Percentiles rank a stretch among this genome's conserved stretches.
phyloP scores from a whole-genome alignment of 306 rosid species.

The Cicer chorassanicum region DNA sequence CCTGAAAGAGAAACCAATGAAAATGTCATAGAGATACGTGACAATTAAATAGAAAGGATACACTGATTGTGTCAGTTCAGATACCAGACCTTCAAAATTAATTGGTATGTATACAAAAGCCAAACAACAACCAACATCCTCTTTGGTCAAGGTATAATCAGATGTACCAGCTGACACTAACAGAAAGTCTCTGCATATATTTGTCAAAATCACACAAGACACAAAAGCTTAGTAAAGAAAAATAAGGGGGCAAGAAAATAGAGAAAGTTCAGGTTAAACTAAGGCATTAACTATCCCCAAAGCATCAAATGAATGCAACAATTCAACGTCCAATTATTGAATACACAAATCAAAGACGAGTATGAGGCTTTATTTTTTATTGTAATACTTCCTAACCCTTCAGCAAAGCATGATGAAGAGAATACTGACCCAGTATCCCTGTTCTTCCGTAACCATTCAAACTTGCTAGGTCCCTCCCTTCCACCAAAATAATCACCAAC shows the following conservation, averaged over 20 bases:
- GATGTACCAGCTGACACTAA: conserved; percentile 79
- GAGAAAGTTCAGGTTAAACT: background rate
- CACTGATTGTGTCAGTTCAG: conserved; percentile 28
- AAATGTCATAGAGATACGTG: conserved; percentile 32
- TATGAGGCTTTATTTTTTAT: conserved; percentile 20
- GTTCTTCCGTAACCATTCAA: conserved; percentile 85
- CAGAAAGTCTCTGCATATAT: conserved; percentile 61
- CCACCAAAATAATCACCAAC: conserved; percentile 97
- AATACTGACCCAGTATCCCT: conserved; percentile 75
- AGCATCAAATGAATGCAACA: conserved; percentile 13
- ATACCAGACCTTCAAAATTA: conserved; percentile 84
- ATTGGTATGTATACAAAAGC: conserved; percentile 81
- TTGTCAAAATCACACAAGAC: conserved; percentile 39
- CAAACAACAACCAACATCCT: conserved; percentile 80
- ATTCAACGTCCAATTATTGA: conserved; percentile 34
- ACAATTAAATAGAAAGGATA: conserved; percentile 36
- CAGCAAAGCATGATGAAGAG: conserved; percentile 25
- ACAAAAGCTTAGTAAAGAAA: conserved; percentile 37
- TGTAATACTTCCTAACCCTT: background rate
- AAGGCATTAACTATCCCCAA: conserved; percentile 11
- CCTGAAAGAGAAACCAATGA: conserved; percentile 60
- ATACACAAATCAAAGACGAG: conserved; percentile 31
- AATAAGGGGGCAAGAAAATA: background rate
- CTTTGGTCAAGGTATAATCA: conserved; percentile 84
- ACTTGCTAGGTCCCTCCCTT: conserved; percentile 98